Conservation (phyloP, 1,284 basidiomycete genomes). For the Leccinum subatratum region DNA sequence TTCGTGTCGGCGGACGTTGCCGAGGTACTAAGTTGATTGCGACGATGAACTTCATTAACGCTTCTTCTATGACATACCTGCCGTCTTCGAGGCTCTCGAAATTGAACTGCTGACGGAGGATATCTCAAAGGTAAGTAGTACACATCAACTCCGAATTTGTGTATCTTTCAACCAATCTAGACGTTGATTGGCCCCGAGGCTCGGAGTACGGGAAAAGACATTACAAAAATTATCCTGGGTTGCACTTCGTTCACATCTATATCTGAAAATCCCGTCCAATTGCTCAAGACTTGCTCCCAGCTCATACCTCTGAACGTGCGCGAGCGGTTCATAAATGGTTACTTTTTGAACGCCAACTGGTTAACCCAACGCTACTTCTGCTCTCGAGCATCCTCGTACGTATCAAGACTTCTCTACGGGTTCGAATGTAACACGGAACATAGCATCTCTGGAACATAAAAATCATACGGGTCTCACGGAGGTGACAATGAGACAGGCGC, state of each 20-base stretch:
- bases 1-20: conserved; percentile 60
- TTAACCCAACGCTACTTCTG: conserved; percentile 67
- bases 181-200: conserved; percentile 38
- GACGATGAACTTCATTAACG: conserved; percentile 7
- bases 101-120: conserved; percentile 81
- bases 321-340: conserved; percentile 51
- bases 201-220: conserved; percentile 39
- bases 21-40: conserved; percentile 39
- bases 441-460: conserved; percentile 61
- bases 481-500: conserved; percentile 58
- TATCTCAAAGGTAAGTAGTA: conserved; percentile 62
- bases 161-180: conserved; percentile 22
- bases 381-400: conserved; percentile 54
- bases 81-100: conserved; percentile 75
- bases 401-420: conserved; percentile 4
- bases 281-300: conserved; percentile 77
- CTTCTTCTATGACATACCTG: conserved; percentile 43
- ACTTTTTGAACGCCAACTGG: conserved; percentile 78
- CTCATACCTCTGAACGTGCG: conserved; percentile 70
- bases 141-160: background rate
- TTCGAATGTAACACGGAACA: conserved; percentile 12
- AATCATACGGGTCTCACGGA: conserved; percentile 47
- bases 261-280: conserved; percentile 77
- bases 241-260: conserved; percentile 75
- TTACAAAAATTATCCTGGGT: conserved; percentile 76